Base-by-base conservation (phyloP, 805 yeast genomes). In the Sugiyamaella mastotermitis region DNA sequence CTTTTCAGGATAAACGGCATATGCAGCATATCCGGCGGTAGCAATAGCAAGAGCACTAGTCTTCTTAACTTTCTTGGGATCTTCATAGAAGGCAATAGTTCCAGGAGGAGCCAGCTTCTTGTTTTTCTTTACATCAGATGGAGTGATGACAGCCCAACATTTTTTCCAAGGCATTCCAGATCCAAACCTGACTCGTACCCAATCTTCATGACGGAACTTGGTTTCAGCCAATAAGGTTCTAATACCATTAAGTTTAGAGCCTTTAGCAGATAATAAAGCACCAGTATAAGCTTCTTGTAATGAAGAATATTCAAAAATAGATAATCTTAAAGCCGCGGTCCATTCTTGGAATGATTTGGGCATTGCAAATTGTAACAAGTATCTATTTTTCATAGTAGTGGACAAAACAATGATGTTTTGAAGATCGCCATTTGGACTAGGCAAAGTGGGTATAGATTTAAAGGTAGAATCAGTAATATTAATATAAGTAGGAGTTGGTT, bases 111-210 rank as follows among this genome's bases (percentile, higher is more conserved):
- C 67, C 29, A 56, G 51, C 42, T 60, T 57, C 43, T 47, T 67
- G 49, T 59, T 70, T 47, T 52, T 61, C 58, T 62, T 45, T 59
- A 62, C 47, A 59, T 78, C 52, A 55, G 26, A 65, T 47, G 51
- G 87, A 65, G 48, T 88, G 40, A 90, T 74, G 8, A 88, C 95
- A 2, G 95, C 90, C 65, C 75, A 92, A 55, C 96, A 90, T 42
- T 94, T 72, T 55, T 80, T 83, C 97, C 97, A 92, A 1, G 97
- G 95, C 94, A 86, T 85, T 17, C 98, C 98, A 7, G 92, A 75
- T 14, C 98, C 97, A 60, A 90, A 92, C 48, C 97, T 71, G 13
- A 92, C 94, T 57, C 87, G 74, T 30, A 83, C 87, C 97, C 96
- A 90, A 53, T 88, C 96, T 59, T 85, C 95, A 55, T 86, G 92